Evolutionary conservation across 2,329 filamentous ascomycete species (phyloP).

Genomic region (Microdochium nivale): DNA sequence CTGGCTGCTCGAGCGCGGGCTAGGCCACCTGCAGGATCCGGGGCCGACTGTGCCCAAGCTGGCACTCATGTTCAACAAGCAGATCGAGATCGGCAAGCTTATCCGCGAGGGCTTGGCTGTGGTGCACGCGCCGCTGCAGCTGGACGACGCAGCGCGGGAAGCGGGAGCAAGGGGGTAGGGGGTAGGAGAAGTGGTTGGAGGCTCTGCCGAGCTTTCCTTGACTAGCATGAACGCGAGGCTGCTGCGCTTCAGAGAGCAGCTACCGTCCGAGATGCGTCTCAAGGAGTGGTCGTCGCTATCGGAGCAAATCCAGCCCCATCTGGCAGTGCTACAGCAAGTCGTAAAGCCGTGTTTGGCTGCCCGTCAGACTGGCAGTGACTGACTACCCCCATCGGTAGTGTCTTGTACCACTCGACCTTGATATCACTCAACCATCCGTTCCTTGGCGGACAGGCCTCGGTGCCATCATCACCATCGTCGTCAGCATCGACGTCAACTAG

Average conservation of each 20-base stretch:
- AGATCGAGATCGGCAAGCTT: slow-evolving; percentile 1
- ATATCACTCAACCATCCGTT: neutral
- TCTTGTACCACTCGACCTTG: neutral
- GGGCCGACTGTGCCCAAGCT: neutral
- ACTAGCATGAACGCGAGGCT: neutral
- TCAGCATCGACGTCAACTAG: no score
- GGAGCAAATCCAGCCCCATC: neutral
- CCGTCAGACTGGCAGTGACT: neutral
- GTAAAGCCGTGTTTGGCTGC: neutral
- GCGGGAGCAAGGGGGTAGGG: no score
- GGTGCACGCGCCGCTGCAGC: neutral
- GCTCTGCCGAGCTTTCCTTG: neutral
- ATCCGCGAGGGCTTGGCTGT: slow-evolving; percentile 1
- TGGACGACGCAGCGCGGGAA: neutral
- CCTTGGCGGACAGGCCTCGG: neutral
- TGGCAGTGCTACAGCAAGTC: slow-evolving; percentile 1
- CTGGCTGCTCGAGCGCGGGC: neutral
- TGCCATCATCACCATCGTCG: no score
- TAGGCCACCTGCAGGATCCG: neutral
- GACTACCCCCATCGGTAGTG: neutral
- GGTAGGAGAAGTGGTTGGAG: no score
- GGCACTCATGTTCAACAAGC: slow-evolving; percentile 1
- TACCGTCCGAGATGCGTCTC: neutral
- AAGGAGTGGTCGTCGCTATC: neutral
- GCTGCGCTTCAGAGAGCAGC: neutral